These are phyloP conservation scores for Debaryomyces sp. DNA, from an alignment of 1,139 yeast genomes.

Conservation along the genomic window DNA sequence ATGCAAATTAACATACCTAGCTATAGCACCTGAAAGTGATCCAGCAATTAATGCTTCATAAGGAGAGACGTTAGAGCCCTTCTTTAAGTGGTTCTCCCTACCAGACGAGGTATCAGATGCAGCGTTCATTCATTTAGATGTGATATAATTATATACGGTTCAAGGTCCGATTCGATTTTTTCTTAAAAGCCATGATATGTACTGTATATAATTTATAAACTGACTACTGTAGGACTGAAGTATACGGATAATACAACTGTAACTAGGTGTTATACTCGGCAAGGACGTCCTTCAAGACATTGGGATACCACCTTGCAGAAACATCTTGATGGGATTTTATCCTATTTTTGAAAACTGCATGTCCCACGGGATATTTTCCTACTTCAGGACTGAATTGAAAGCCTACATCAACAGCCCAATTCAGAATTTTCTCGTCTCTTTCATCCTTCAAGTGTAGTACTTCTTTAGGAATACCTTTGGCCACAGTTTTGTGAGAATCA, in stretches of 20 bases:
- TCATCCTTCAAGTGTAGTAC: slow-evolving; percentile 33
- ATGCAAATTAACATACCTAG: slow-evolving; percentile 37
- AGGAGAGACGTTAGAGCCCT: slow-evolving; percentile 52
- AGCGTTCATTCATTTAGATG: background rate
- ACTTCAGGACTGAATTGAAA: slow-evolving; percentile 53
- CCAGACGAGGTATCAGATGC: slow-evolving; percentile 1
- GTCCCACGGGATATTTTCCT: slow-evolving; percentile 53
- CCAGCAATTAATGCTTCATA: slow-evolving; percentile 63
- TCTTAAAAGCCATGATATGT: background rate
- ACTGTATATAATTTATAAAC: background rate
- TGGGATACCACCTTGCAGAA: slow-evolving; percentile 65
- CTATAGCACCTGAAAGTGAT: slow-evolving; percentile 68
- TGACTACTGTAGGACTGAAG: background rate
- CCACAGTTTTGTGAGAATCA: slow-evolving; percentile 40
- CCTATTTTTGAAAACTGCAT: slow-evolving; percentile 63
- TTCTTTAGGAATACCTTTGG: slow-evolving; percentile 34
- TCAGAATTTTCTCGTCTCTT: slow-evolving; percentile 41
- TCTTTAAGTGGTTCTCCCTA: slow-evolving; percentile 52
- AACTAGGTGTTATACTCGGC: background rate
- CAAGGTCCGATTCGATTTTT: background rate
- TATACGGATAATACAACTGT: background rate
- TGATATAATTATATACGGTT: background rate
- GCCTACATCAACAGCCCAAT: slow-evolving; percentile 50
- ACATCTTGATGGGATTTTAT: slow-evolving; percentile 71
- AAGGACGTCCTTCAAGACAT: slow-evolving; percentile 40